These are phyloP conservation scores for Nemania sp. DNA, from an alignment of 2,329 filamentous ascomycete genomes.

Conservation along the genomic window DNA sequence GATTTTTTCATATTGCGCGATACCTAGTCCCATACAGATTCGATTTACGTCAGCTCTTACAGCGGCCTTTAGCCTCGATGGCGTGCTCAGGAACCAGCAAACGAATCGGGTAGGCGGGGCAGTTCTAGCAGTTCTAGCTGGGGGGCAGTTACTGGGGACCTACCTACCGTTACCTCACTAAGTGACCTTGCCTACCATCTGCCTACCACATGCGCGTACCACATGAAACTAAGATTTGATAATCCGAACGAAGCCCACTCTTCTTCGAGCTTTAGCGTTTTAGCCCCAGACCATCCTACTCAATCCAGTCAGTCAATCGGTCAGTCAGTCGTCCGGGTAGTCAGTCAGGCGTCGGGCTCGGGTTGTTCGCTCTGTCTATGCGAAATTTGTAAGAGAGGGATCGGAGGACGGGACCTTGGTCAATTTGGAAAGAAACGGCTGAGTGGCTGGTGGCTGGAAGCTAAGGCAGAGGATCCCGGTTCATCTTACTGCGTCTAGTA, in stretches of 20 bases:
- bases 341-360: not conserved
- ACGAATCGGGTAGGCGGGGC: constrained; percentile 28
- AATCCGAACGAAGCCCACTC: not conserved
- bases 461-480: constrained; percentile 13
- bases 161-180: too few species aligned
- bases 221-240: too few species aligned
- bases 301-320: too few species aligned
- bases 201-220: too few species aligned
- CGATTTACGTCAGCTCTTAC: constrained; percentile 31
- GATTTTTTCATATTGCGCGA: constrained; percentile 10
- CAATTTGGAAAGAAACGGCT: constrained; percentile 28
- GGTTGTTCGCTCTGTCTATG: not conserved
- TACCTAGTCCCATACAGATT: constrained; percentile 10
- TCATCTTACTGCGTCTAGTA: constrained; percentile 28
- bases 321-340: too few species aligned
- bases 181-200: too few species aligned
- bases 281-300: too few species aligned
- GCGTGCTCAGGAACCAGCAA: constrained; percentile 48
- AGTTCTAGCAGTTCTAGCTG: constrained; percentile 1
- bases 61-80: constrained; percentile 47
- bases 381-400: constrained; percentile 20
- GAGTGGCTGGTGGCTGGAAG: constrained; percentile 12
- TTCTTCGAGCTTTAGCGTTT: not conserved
- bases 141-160: not conserved
- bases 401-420: constrained; percentile 17